These are phyloP conservation scores for Lodderomyces orthopsilosis DNA, from an alignment of 1,139 yeast species.

Conservation along the genomic window DNA sequence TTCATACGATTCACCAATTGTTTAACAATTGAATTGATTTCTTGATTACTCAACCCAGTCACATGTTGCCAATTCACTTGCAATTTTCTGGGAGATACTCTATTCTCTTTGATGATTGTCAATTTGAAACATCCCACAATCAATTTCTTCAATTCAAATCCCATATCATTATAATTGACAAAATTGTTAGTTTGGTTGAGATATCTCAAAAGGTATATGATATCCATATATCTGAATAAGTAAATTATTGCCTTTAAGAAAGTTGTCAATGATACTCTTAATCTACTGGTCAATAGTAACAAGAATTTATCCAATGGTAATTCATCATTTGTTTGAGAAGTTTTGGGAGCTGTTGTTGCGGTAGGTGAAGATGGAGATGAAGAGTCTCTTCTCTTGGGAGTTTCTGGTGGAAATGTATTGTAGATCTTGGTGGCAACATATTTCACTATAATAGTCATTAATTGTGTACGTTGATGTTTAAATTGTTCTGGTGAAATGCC, in stretches of 20 bases:
- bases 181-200: slow-evolving; percentile 48
- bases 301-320: slow-evolving; percentile 44
- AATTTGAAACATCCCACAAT: slow-evolving; percentile 46
- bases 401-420: slow-evolving; percentile 46
- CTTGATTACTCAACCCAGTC: slow-evolving; percentile 40
- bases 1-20: slow-evolving; percentile 42
- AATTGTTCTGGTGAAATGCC: slow-evolving; percentile 13
- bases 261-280: slow-evolving; percentile 33
- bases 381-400: slow-evolving; percentile 16
- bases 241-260: slow-evolving; percentile 46
- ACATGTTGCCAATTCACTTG: slow-evolving; percentile 33
- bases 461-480: slow-evolving; percentile 26
- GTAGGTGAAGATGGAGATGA: slow-evolving; percentile 1
- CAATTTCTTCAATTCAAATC: slow-evolving; percentile 42
- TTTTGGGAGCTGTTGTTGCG: slow-evolving; percentile 10
- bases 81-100: not conserved
- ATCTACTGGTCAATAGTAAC: slow-evolving; percentile 37
- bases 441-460: slow-evolving; percentile 46
- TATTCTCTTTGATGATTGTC: slow-evolving; percentile 33
- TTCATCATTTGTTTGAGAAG: slow-evolving; percentile 21
- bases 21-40: slow-evolving; percentile 37
- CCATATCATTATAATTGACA: slow-evolving; percentile 45
- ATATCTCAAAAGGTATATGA: slow-evolving; percentile 45
- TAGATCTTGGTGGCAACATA: slow-evolving; percentile 45
- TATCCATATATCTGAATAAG: slow-evolving; percentile 49